Evolutionary conservation across 805 yeast species (phyloP), one percentile per base, ranked within the genome.

Genomic region (Zygosaccharomyces kombuchaensis): DNA sequence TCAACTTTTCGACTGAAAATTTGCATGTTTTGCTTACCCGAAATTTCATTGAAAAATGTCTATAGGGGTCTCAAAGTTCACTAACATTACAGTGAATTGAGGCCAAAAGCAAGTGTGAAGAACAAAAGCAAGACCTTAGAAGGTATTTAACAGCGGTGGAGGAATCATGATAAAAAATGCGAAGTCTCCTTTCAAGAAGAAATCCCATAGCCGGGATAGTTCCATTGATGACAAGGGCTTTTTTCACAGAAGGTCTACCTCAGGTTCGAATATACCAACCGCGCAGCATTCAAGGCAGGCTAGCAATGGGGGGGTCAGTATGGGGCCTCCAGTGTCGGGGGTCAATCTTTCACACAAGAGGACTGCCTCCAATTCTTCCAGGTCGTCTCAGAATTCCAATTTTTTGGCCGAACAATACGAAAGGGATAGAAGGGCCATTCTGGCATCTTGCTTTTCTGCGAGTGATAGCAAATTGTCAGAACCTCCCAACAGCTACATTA

Each of bases 401-500:
- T 57, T 66, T 26, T 47, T 81, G 41, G 84, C 85, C 0, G 73
- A 69, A 45, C 84, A 78, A 54, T 80, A 78, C 56, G 84, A 80
- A 44, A 63, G 66, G 16, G 86, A 81, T 55, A 73, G 78, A 52
- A 66, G 67, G 36, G 63, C 68, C 21, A 71, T 81, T 45, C 72
- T 74, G 47, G 65, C 61, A 48, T 72, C 67, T 47, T 73, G 84
- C 48, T 81, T 81, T 58, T 60, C 74, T 10, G 74, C 70, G 38
- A 59, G 63, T 16, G 79, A 72, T 46, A 57, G 50, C 13, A 60
- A 65, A 9, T 68, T 70, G 26, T 74, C 75, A 7, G 62, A 60
- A 14, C 66, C 73, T 16, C 63, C 72, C 9, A 84, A 80, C 40
- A 75, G 75, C 21, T 88, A 88, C 62, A 76, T 84, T 44, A 81